Percentiles rank a stretch among this genome's conserved stretches.
phyloP scores from a whole-genome alignment of 495 filamentous ascomycete species.

The Hypoxylon perforatum region DNA sequence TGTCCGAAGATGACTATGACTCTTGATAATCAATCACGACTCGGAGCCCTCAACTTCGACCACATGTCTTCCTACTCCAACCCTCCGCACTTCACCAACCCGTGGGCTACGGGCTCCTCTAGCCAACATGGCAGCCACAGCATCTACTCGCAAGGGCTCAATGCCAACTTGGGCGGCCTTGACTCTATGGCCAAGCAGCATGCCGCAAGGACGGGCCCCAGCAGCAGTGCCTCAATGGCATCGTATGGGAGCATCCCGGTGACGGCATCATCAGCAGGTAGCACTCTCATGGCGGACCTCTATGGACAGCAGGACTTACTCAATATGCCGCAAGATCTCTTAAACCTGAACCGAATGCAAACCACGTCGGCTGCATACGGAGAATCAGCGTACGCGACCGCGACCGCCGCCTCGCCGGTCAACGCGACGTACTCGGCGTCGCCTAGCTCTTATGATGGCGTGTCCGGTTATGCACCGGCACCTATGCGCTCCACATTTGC shows the following conservation, averaged over 20 bases:
- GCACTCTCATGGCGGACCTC: slow-evolving; percentile 71
- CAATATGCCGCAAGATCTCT: slow-evolving; percentile 77
- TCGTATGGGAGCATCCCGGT: slow-evolving; percentile 76
- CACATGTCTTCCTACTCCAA: slow-evolving; percentile 70
- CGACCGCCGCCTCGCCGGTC: slow-evolving; percentile 68
- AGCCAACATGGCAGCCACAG: slow-evolving; percentile 62
- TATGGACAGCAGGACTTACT: slow-evolving; percentile 77
- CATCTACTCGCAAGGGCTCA: slow-evolving; percentile 66
- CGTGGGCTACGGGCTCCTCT: slow-evolving; percentile 78
- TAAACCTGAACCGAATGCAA: slow-evolving; percentile 66
- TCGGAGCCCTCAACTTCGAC: slow-evolving; percentile 85
- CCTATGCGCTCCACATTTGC: slow-evolving; percentile 70
- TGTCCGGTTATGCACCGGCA: slow-evolving; percentile 68
- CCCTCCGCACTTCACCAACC: slow-evolving; percentile 90
- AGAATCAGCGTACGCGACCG: slow-evolving; percentile 59
- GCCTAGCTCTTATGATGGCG: slow-evolving; percentile 72
- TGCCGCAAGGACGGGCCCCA: slow-evolving; percentile 68
- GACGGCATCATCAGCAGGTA: slow-evolving; percentile 77
- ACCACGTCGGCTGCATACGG: slow-evolving; percentile 62
- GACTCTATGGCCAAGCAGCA: slow-evolving; percentile 57
- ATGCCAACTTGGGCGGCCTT: slow-evolving; percentile 60
- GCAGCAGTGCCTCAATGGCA: slow-evolving; percentile 71
- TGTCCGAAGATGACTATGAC: slow-evolving; percentile 81
- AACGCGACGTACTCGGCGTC: slow-evolving; percentile 74
- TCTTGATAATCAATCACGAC: slow-evolving; percentile 86